Base-by-base conservation (phyloP, 2,329 filamentous ascomycete species). In the Esteya vermicola region DNA sequence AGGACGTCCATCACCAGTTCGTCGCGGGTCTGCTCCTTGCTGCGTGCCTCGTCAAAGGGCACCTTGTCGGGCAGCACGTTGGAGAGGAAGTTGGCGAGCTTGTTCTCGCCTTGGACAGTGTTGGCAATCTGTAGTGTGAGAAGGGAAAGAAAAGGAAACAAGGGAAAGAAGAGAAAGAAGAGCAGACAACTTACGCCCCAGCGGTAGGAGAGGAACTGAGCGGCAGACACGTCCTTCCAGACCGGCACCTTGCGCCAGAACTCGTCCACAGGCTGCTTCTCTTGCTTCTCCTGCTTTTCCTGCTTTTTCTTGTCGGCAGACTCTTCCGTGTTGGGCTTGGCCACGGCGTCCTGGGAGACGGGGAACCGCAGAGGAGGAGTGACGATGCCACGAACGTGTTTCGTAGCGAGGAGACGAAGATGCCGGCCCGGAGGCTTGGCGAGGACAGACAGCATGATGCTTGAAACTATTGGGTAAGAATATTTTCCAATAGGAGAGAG, bases 1-100 rank as follows among this genome's bases (percentile, higher is more conserved):
- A 63, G 50, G 4, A 76, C 63, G 52, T 79, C 72, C 2, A 57
- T 48, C 36, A 76, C 64, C 41, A 78, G 71, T 18, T 69, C 62
- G 3, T 70, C 59, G 10, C 64, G 66, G 20, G 62, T 67, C 43
- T 61, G 61, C 48, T 63, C 59, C 20, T 55, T 54, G 6, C 40
- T 43, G 21, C 50, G 43, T 1, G 42, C 42, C 40, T 53, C 45
- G 45, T 51, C 53, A n/a, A 49, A 45, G 4, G 68, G 68, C n/a
- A 78, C 54, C 3, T 49, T 50, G 0, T 67, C 58, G 0, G 74
- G 74, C 3, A 78, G 52, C 4, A 67, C 61, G 16, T 58, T 55
- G 3, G 57, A 47, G 3, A 78, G 57, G 43, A 78, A 75, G 3
- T 54, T 54, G 22, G 57, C 48, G 3, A 78, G 57, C 47, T 64